A percentile compares a stretch with the other conserved stretches of the same genome.
phyloP scores from a whole-genome alignment of 768 basidiomycete species.

The Termitomyces sp. region DNA sequence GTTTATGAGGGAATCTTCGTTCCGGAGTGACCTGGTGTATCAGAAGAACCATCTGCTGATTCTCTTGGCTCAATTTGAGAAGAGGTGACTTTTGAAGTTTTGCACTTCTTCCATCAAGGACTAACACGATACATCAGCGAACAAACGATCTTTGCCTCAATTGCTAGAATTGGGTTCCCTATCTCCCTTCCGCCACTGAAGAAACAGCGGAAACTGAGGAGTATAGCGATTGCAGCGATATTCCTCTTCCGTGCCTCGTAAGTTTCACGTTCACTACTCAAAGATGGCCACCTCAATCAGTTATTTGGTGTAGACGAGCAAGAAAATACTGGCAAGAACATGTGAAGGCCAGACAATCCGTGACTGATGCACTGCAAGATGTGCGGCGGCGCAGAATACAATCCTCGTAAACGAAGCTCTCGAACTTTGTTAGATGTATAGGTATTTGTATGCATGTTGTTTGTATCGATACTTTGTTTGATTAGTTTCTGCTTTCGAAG shows the following conservation, averaged over 20 bases:
- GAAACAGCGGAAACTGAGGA: conserved; percentile 49
- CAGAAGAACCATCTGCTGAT: conserved; percentile 87
- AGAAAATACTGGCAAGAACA: conserved; percentile 63
- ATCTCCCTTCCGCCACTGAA: conserved; percentile 29
- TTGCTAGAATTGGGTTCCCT: conserved; percentile 72
- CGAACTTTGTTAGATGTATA: conserved; percentile 5
- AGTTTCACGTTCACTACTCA: conserved; percentile 17
- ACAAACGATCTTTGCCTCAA: conserved; percentile 64
- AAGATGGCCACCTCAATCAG: background rate
- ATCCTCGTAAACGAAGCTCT: conserved; percentile 10
- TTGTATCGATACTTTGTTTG: conserved; percentile 5
- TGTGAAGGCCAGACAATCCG: conserved; percentile 50
- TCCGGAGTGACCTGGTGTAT: conserved; percentile 71
- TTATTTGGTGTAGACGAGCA: conserved; percentile 37
- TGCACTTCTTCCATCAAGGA: background rate
- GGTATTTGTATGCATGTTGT: conserved; percentile 7
- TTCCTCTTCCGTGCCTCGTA: conserved; percentile 66
- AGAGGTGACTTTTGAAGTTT: conserved; percentile 41
- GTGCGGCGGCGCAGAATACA: conserved; percentile 49
- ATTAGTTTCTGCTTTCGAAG: conserved; percentile 3
- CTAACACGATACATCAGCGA: conserved; percentile 37
- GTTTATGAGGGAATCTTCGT: conserved; percentile 76
- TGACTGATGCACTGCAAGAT: conserved; percentile 64
- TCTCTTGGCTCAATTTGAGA: conserved; percentile 65
- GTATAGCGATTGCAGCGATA: conserved; percentile 47